Conservation (phyloP, 169 alveolate genomes). For the Plasmodium cynomolgi region DNA sequence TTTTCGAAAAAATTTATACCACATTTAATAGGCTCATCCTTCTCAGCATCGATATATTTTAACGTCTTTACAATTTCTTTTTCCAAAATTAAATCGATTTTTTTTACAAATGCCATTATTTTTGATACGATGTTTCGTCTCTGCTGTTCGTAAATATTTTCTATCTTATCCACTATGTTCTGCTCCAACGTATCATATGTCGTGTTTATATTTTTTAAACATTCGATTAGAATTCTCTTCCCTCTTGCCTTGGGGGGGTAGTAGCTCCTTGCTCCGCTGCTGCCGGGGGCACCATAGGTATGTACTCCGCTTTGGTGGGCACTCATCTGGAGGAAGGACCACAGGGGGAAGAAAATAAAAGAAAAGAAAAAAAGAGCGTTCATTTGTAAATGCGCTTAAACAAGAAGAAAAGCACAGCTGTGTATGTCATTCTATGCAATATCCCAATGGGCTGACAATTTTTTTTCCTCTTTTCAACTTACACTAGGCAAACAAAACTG, state of each 20-base stretch:
- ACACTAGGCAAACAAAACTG: not conserved
- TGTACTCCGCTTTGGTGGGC: not conserved
- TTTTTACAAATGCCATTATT: slow-evolving; percentile 19
- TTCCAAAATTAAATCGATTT: slow-evolving; percentile 32
- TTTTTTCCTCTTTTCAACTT: not conserved
- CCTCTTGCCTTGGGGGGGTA: not conserved
- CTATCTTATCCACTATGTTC: slow-evolving; percentile 20
- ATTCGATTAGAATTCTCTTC: slow-evolving; percentile 1
- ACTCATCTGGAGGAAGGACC: not conserved
- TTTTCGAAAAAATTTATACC: slow-evolving; percentile 27
- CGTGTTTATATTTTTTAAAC: not conserved
- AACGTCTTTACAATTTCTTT: slow-evolving; percentile 18
- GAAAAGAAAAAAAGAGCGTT: not conserved
- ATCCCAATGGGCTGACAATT: not conserved
- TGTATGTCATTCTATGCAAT: not conserved
- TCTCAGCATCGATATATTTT: slow-evolving; percentile 26
- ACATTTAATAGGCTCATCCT: slow-evolving; percentile 23
- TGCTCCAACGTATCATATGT: slow-evolving; percentile 10
- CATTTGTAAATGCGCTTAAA: not conserved
- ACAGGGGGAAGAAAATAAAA: not conserved
- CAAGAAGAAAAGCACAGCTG: not conserved
- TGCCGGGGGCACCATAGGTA: not conserved
- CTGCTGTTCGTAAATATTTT: slow-evolving; percentile 11
- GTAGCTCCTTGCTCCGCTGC: not conserved
- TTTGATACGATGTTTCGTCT: not conserved